phyloP scores from a whole-genome alignment of 257 asterid genomes.

The Echites panduratus region DNA sequence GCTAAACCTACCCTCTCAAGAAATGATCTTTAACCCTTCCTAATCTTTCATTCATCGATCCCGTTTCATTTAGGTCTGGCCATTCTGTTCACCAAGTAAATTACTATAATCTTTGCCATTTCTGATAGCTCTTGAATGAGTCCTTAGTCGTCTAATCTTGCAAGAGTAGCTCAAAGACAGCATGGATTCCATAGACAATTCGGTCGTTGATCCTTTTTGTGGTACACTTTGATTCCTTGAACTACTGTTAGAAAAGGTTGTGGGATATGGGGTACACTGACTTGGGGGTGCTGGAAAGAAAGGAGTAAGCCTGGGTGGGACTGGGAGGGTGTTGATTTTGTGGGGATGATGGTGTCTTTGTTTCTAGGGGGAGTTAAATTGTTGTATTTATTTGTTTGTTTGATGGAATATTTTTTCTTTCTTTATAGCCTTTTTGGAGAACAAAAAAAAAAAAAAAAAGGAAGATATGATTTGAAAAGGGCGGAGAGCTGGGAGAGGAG shows the following conservation, averaged over 20 bases:
- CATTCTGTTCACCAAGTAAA: too few species aligned
- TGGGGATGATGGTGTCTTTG: neutral
- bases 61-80: too few species aligned
- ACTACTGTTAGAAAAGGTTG: neutral
- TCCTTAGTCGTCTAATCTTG: neutral
- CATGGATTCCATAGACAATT: neutral
- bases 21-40: too few species aligned
- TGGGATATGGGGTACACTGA: neutral
- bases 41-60: too few species aligned
- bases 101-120: too few species aligned
- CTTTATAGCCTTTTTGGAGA: neutral
- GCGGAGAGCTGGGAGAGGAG: neutral
- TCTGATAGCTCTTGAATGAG: too few species aligned
- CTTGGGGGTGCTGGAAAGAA: neutral
- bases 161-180: neutral
- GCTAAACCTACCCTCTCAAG: too few species aligned
- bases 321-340: slow-evolving; percentile 1
- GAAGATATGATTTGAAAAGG: neutral
- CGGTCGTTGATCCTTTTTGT: neutral
- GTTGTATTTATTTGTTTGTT: neutral
- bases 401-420: neutral
- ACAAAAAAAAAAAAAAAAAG: neutral
- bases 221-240: slow-evolving; percentile 2
- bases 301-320: neutral
- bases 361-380: neutral